Base-by-base conservation (phyloP, 129 eudicot species). In the Flaveria linearis region DNA sequence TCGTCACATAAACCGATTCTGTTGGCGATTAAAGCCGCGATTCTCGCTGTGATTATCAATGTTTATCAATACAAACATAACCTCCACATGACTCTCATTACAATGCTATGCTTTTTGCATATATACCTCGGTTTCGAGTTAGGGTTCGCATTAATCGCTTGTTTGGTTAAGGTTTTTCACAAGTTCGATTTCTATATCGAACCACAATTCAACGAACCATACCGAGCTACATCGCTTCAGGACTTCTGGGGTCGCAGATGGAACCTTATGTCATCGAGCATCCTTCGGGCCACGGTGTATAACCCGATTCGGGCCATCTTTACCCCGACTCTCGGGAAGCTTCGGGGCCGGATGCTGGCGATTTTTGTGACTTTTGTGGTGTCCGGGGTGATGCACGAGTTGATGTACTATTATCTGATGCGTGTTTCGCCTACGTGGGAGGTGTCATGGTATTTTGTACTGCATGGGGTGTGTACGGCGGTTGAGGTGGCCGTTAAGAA, bases 201-300 rank as follows among this genome's bases (percentile, higher is more conserved):
- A 47, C 87, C 89, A 7, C 96, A 84, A 71, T 90, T 84, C 78
- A 74, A 88, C 16, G 89, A 90, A 71, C 96, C 93, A 36, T 88
- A 88, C 45, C 23, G 86, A 1, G 76, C 96, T 22, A 82, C 89
- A 20, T 88, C 93, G 45, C 81, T 90, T 0, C 96, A 88, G 64
- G 89, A 90, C n/a, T 90, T 88, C 26, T 90, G 96, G 96, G 90
- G 96, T 12, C 85, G 91, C 0, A 60, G 96, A 81, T 90, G 96
- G 93, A 90, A 90, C 71, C 89, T 88, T 30, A 76, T 86, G 86
- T 89, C 83, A 2, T 64, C 85, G 1, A 73, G 81, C 26, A 82
- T 82, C 4, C 84, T 90, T 17, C 85, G 96, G 66, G 85, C 80
- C 3, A 72, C 84, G 16, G 83, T 88, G 2, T 90, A 84, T 60